Evolutionary conservation across 352 stramenopile genomes (phyloP).

Genomic region (Globisporangium uncinulatum): DNA sequence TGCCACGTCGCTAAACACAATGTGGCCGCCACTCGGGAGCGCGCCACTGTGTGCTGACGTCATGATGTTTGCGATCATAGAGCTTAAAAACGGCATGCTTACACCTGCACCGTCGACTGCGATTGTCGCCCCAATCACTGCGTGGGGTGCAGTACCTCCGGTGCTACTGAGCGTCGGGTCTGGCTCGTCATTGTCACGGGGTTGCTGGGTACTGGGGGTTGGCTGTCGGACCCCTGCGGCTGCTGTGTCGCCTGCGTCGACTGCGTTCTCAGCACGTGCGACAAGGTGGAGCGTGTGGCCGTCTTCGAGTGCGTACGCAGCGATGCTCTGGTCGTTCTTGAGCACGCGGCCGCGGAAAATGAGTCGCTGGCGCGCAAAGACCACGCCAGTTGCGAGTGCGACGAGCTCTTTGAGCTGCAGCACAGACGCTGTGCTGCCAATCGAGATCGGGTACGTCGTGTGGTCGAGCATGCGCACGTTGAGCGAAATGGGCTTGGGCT

Average conservation of each 20-base stretch:
- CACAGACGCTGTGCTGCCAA: slow-evolving; percentile 59
- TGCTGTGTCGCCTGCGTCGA: not conserved
- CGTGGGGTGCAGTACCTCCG: slow-evolving; percentile 25
- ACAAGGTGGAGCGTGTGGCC: slow-evolving; percentile 81
- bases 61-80: slow-evolving; percentile 77
- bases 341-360: slow-evolving; percentile 86
- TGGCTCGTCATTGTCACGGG: slow-evolving; percentile 64
- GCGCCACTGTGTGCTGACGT: slow-evolving; percentile 28
- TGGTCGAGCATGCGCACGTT: slow-evolving; percentile 85
- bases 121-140: slow-evolving; percentile 78
- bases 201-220: not conserved
- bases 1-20: slow-evolving; percentile 9
- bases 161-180: slow-evolving; percentile 26
- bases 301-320: slow-evolving; percentile 73
- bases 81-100: slow-evolving; percentile 80
- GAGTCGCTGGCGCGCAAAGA: slow-evolving; percentile 65
- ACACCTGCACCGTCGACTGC: slow-evolving; percentile 57
- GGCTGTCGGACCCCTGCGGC: not conserved
- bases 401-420: slow-evolving; percentile 72
- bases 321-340: slow-evolving; percentile 78
- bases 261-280: slow-evolving; percentile 33
- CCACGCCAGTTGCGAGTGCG: slow-evolving; percentile 62
- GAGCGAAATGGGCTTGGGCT: slow-evolving; percentile 38
- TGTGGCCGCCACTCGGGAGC: slow-evolving; percentile 7
- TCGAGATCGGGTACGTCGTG: slow-evolving; percentile 66